Base-by-base conservation (phyloP, 495 filamentous ascomycete genomes). In the Aspergillus egyptiacus region DNA sequence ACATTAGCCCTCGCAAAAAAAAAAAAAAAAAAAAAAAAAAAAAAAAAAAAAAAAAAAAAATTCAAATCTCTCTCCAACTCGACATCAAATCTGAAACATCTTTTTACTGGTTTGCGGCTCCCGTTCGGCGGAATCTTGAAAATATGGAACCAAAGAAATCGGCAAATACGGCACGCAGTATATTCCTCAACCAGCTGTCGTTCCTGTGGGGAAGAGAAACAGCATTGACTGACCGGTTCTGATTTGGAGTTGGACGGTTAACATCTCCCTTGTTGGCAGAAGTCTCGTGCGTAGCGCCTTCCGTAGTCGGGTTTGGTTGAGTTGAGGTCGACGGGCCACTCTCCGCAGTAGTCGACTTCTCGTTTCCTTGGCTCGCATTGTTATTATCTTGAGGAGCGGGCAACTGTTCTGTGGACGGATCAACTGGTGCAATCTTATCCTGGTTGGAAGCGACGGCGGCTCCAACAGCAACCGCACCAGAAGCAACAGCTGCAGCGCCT, bases 191-290 rank as follows among this genome's bases (percentile, higher is more conserved):
- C 71, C 71, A 74, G 58, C 62, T 68, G 55, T 69, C 67, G 44
- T 58, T 49, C 59, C 64, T 58, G 54, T 59, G 60, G 60, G 68
- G 69, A 54, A 70, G 50, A 59, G 71, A 69, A 60, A 72, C 63
- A 60, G 69, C 68, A 47, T 62, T 62, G 41, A 72, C 67, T 63
- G 71, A 72, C 63, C 64, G 71, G 51, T 66, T 70, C 60, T 70
- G 67, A 58, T 66, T 72, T 55, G 55, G 27, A 11, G 69, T 62
- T 50, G 64, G 65, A 65, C 65, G 55, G 41, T 67, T 66, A 43
- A 65, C 66, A 47, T 62, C 69, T 24, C 63, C 60, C 41, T 63
- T 56, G 28, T 43, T 55, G 35, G 58, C 54, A 6, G 45, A 46
- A 20, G 53, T 41, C 10, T 66, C 54, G 30, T 58, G 37, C 24